Base-by-base conservation (phyloP, 352 stramenopile genomes). In the Pythium sukuiense region DNA sequence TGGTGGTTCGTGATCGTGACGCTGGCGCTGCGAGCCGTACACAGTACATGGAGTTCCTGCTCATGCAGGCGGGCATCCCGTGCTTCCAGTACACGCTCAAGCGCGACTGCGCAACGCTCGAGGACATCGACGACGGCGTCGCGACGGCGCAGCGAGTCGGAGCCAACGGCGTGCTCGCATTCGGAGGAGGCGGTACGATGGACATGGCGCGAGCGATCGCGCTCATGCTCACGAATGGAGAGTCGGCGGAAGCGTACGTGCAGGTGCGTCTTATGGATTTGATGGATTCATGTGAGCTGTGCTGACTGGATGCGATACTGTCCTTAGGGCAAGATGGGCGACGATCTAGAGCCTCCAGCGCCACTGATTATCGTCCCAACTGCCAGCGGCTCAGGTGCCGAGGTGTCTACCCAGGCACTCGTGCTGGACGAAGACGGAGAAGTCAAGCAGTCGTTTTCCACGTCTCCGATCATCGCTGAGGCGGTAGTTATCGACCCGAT, bases 1-100 rank as follows among this genome's bases (percentile, higher is more conserved):
- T 92, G 49, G 68, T 92, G 27, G 81, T 92, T 55, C 84, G 81
- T 18, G 81, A 92, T 69, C 73, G 77, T 33, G 81, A 90, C 54
- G 62, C 67, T 30, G 77, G 73, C 11, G 80, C 83, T 6, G 80
- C 81, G 3, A 76, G 71, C 9, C 79, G 81, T 37, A 79, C 84
- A 29, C 80, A 87, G 63, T 90, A 88, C 63, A 75, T 73, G n/a
- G 80, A 92, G 73, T 92, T 84, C 41, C 52, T 92, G 43, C 63
- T 92, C 20, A 78, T 90, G 71, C 81, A 90, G 46, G 75, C 76
- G 32, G 83, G 81, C 2, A 72, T 92, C 7, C 80, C 84, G 12
- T 88, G 78, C 57, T 92, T 92, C 60, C 81, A 90, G 69, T 87
- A 88, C 71, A 92, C 84, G 18, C 59, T 92, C 52, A 72, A 79